phyloP scores from a whole-genome alignment of 2,329 filamentous ascomycete genomes.

The Aspergillus melleus region DNA sequence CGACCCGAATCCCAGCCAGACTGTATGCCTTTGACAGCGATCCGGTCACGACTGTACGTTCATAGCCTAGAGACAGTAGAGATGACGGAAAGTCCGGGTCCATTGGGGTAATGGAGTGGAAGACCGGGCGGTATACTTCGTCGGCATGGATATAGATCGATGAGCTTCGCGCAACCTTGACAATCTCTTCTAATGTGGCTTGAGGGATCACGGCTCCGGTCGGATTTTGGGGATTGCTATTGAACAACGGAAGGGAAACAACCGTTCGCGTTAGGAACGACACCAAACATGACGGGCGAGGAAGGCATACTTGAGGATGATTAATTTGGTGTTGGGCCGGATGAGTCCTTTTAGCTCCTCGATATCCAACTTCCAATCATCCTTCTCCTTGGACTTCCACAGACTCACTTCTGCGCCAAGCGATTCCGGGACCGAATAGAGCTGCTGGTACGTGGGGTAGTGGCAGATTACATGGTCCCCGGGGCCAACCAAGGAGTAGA shows the following conservation, averaged over 20 bases:
- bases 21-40: conserved; percentile 86
- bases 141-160: conserved; percentile 69
- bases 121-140: conserved; percentile 82
- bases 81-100: conserved; percentile 64
- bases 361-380: conserved; percentile 68
- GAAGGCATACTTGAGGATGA: conserved; percentile 57
- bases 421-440: conserved; percentile 72
- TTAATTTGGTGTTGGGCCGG: conserved; percentile 52
- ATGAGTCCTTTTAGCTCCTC: conserved; percentile 66
- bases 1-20: conserved; percentile 76
- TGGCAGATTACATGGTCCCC: conserved; percentile 85
- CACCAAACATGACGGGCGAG: conserved; percentile 37
- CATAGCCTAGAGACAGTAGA: conserved; percentile 69
- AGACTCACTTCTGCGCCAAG: conserved; percentile 75
- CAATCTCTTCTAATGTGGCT: conserved; percentile 58
- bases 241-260: conserved; percentile 18
- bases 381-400: conserved; percentile 68
- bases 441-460: conserved; percentile 85
- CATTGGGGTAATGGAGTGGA: conserved; percentile 64
- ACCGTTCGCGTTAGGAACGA: conserved; percentile 55
- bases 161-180: conserved; percentile 61
- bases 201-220: conserved; percentile 69
- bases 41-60: conserved; percentile 69
- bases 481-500: conserved; percentile 70
- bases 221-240: conserved; percentile 74